Conservation (phyloP, 2,329 filamentous ascomycete genomes). For the Exserohilum turcica region DNA sequence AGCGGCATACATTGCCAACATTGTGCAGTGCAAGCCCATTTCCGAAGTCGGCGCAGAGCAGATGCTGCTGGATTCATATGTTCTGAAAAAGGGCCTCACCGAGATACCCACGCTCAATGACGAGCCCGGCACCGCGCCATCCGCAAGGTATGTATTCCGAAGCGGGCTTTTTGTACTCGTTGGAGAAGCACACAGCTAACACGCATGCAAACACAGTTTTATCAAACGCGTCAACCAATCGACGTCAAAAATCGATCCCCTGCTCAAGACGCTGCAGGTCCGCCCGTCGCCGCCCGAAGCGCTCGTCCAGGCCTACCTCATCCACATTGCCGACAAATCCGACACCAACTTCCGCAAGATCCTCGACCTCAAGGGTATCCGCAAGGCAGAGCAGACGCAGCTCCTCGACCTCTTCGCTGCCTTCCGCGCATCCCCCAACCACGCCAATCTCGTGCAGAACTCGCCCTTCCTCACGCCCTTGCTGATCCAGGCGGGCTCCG, state of each 20-base stretch:
- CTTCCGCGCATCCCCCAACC: slow-evolving; percentile 69
- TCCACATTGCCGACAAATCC: slow-evolving; percentile 92
- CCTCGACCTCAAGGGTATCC: slow-evolving; percentile 90
- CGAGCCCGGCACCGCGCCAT: slow-evolving; percentile 63
- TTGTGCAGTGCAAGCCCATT: slow-evolving; percentile 87
- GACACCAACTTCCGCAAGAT: slow-evolving; percentile 97
- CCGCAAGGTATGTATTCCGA: slow-evolving; percentile 51
- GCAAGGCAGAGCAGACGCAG: slow-evolving; percentile 77
- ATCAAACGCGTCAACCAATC: slow-evolving; percentile 82
- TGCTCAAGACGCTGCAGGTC: slow-evolving; percentile 96
- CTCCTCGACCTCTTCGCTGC: slow-evolving; percentile 91
- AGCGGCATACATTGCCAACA: slow-evolving; percentile 77
- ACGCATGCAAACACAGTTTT: slow-evolving; percentile 65
- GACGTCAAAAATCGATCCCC: slow-evolving; percentile 85
- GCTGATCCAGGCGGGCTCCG: slow-evolving; percentile 34
- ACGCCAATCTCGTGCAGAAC: slow-evolving; percentile 64
- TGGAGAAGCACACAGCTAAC: slow-evolving; percentile 10
- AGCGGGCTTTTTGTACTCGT: not conserved
- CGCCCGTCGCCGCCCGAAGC: slow-evolving; percentile 89
- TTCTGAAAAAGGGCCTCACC: slow-evolving; percentile 78
- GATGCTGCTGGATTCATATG: slow-evolving; percentile 96
- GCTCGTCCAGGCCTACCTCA: slow-evolving; percentile 94
- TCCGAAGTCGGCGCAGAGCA: slow-evolving; percentile 95
- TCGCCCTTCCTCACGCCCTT: slow-evolving; percentile 46
- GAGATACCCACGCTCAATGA: slow-evolving; percentile 68